phyloP scores from a whole-genome alignment of 129 eudicot genomes.

The Oenanthe sinensis region DNA sequence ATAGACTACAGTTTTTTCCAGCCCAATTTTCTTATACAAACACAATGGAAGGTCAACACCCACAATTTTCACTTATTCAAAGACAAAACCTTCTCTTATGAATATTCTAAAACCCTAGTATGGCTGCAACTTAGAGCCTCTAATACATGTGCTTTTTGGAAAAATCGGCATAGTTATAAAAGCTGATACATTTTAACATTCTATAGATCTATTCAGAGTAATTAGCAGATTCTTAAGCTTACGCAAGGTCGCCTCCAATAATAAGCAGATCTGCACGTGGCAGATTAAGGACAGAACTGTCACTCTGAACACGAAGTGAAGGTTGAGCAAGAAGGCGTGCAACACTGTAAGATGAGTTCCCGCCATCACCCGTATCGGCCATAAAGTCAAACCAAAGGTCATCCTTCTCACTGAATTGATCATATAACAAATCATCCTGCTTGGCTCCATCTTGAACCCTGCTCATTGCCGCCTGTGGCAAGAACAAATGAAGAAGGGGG shows the following conservation, averaged over 20 bases:
- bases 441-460: slow-evolving; percentile 57
- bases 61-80: neutral
- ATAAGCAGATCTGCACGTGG: slow-evolving; percentile 90
- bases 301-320: slow-evolving; percentile 30
- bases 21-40: neutral
- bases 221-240: slow-evolving; percentile 29
- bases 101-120: neutral
- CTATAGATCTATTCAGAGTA: neutral
- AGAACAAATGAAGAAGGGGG: slow-evolving; percentile 1
- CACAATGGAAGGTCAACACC: neutral
- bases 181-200: neutral
- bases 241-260: slow-evolving; percentile 99
- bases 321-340: slow-evolving; percentile 96
- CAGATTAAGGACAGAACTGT: slow-evolving; percentile 30
- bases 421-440: slow-evolving; percentile 64
- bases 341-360: slow-evolving; percentile 78
- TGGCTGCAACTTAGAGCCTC: neutral
- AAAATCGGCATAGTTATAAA: neutral
- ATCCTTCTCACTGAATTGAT: slow-evolving; percentile 74
- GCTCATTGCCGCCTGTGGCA: slow-evolving; percentile 81
- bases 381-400: slow-evolving; percentile 96
- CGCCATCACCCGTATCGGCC: slow-evolving; percentile 99
- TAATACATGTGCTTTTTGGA: neutral
- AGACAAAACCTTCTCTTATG: neutral
- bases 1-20: neutral